A percentile compares a stretch with the other conserved stretches of the same genome.
These are phyloP conservation scores for Botrytis byssoidea DNA, from an alignment of 2,329 filamentous ascomycete genomes.

Conservation along the genomic window DNA sequence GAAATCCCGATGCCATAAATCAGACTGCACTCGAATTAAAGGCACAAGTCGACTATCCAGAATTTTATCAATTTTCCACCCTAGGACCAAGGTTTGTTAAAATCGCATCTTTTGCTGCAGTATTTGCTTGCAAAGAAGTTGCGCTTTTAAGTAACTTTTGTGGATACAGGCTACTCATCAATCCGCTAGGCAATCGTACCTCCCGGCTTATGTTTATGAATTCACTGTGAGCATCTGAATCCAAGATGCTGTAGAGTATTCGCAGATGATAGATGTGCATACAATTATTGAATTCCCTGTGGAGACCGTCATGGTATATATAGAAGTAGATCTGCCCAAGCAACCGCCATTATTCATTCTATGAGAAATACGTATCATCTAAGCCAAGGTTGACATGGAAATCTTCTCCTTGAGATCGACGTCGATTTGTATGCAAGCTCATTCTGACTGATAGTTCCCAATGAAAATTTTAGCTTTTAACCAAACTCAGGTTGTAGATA, in stretches of 20 bases:
- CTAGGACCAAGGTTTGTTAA: too few species aligned
- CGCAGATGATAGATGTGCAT: too few species aligned
- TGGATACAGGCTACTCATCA: background rate
- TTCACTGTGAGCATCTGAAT: background rate
- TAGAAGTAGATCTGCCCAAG: background rate
- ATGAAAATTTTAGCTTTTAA: rapidly evolving
- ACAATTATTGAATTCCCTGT: background rate
- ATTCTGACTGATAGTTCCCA: background rate
- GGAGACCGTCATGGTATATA: background rate
- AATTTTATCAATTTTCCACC: too few species aligned
- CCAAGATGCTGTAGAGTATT: background rate
- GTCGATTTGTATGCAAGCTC: background rate
- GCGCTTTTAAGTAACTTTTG: background rate
- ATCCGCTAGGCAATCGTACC: too few species aligned
- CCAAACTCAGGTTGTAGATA: background rate
- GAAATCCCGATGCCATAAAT: too few species aligned
- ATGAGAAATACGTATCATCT: background rate
- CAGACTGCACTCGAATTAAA: background rate
- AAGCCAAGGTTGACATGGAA: background rate
- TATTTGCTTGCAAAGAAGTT: background rate
- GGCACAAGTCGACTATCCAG: too few species aligned
- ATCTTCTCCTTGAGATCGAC: background rate
- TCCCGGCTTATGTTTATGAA: too few species aligned
- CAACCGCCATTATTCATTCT: background rate
- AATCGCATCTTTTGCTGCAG: too few species aligned